Base-by-base conservation (phyloP, 768 basidiomycete genomes). In the Nidula microcarpa region DNA sequence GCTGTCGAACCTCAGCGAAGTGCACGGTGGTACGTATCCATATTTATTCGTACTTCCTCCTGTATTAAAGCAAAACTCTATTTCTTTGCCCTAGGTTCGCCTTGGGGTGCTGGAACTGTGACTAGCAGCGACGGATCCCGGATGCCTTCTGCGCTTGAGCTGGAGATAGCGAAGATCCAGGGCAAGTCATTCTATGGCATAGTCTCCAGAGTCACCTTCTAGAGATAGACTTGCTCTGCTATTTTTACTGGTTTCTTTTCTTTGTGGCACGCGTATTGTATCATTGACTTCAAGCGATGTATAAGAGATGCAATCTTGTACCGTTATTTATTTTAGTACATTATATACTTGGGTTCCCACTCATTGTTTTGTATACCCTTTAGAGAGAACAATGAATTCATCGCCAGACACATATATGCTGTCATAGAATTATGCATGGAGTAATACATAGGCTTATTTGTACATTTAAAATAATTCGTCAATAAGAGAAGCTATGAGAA, bases 61-160 rank as follows among this genome's bases (percentile, higher is more conserved):
- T 47, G 14, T 37, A 23, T 49, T 46, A 30, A 59, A 36, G 17
- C 32, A 62, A 56, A 60, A 11, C 16, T 43, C 18, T 9, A n/a
- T 23, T 23, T 23, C 3, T 3, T 53, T 10, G 48, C 48, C 18
- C 4, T 56, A 85, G 87, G 87, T 11, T 86, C 86, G 13, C 81
- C 90, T 17, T 92, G 84, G 81, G 91, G 90, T 43, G 86, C 89
- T 18, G 87, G 86, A 18, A 85, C 86, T 9, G 77, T 78, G 56
- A 76, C 84, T 33, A 75, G 68, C 1, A 36, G 60, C 2, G 67
- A 73, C 50, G 83, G 82, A 4, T 59, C 66, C 5, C 80, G 84
- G 53, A 64, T 73, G 55, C 82, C 85, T 1, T 63, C 69, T 7
- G 51, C 62, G 4, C 72, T 80, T 30, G 86, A 88, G 62, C 67